These are phyloP conservation scores for Zizania latifolia DNA, from an alignment of 176 grass and related monocot species.

Conservation along the genomic window DNA sequence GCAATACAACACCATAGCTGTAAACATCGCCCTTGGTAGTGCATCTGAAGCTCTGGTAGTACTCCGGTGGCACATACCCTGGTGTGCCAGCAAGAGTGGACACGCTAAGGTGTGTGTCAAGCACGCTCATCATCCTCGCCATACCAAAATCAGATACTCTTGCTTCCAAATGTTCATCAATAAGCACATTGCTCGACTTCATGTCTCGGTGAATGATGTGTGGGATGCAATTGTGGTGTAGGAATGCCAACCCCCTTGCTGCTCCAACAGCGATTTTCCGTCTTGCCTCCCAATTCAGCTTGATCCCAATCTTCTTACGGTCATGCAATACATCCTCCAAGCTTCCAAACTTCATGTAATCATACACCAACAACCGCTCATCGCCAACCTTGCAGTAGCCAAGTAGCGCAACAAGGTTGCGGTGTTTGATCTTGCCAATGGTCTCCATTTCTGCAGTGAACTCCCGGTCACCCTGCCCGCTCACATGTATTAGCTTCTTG, in stretches of 20 bases:
- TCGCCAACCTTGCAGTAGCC: conserved; percentile 92
- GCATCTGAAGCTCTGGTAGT: conserved; percentile 94
- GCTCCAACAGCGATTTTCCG: conserved; percentile 78
- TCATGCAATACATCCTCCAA: conserved; percentile 87
- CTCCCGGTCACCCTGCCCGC: conserved; percentile 90
- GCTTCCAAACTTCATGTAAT: conserved; percentile 90
- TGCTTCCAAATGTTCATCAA: conserved; percentile 82
- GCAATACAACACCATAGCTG: conserved; percentile 86
- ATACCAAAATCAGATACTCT: conserved; percentile 97
- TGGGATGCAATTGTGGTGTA: conserved; percentile 93
- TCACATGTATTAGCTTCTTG: conserved; percentile 91
- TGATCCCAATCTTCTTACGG: conserved; percentile 51
- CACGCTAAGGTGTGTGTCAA: conserved; percentile 87
- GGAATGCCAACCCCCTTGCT: conserved; percentile 78
- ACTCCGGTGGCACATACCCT: conserved; percentile 94
- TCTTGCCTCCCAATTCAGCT: conserved; percentile 65
- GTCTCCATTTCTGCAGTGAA: conserved; percentile 99
- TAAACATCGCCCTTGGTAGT: conserved; percentile 94
- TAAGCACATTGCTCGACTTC: conserved; percentile 94
- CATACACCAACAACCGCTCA: conserved; percentile 81
- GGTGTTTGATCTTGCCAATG: conserved; percentile 93
- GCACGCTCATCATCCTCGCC: conserved; percentile 69
- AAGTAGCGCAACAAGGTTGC: conserved; percentile 81
- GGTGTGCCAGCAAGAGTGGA: conserved; percentile 94
- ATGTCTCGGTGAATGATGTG: conserved; percentile 97